phyloP scores from a whole-genome alignment of 108 stramenopile species.

The Stephanodiscus minutulus region DNA sequence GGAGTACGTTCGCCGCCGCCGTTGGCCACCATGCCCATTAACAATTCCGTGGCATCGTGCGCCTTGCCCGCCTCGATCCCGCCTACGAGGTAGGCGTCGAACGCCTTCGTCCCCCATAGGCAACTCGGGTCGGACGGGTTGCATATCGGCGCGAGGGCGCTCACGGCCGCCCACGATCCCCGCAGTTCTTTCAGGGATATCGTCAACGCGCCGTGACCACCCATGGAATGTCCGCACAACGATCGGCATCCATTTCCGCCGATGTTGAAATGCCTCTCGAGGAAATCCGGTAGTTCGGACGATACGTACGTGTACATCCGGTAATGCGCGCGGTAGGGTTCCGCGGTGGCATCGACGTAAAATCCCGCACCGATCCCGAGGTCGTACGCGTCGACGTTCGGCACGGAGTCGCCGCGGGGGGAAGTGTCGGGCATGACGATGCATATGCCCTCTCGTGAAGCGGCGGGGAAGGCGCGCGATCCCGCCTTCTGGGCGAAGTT shows the following conservation, averaged over 20 bases:
- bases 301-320: conserved; percentile 96
- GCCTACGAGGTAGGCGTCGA: conserved; percentile 87
- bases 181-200: conserved; percentile 71
- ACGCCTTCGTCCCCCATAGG: conserved; percentile 98
- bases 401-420: conserved; percentile 86
- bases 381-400: conserved; percentile 86
- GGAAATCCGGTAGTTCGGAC: conserved; percentile 81
- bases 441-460: conserved; percentile 80
- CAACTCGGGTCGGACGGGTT: conserved; percentile 79
- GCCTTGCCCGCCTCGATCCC: conserved; percentile 74
- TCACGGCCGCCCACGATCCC: conserved; percentile 62
- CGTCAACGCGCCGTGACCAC: conserved; percentile 88
- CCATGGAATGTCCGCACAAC: conserved; percentile 94
- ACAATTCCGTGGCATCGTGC: conserved; percentile 90
- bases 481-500: conserved; percentile 95
- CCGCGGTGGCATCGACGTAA: conserved; percentile 94
- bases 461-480: conserved; percentile 66
- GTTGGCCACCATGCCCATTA: conserved; percentile 40
- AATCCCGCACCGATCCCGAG: conserved; percentile 97
- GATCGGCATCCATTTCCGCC: conserved; percentile 55
- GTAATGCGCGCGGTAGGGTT: conserved; percentile 81
- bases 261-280: conserved; percentile 62
- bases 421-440: conserved; percentile 96
- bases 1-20: conserved; percentile 6
- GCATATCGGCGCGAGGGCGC: conserved; percentile 95